Percentiles rank a stretch among this genome's conserved stretches.
These are phyloP conservation scores for Colletotrichum camelliae DNA, from an alignment of 2,329 filamentous ascomycete species.

Conservation along the genomic window DNA sequence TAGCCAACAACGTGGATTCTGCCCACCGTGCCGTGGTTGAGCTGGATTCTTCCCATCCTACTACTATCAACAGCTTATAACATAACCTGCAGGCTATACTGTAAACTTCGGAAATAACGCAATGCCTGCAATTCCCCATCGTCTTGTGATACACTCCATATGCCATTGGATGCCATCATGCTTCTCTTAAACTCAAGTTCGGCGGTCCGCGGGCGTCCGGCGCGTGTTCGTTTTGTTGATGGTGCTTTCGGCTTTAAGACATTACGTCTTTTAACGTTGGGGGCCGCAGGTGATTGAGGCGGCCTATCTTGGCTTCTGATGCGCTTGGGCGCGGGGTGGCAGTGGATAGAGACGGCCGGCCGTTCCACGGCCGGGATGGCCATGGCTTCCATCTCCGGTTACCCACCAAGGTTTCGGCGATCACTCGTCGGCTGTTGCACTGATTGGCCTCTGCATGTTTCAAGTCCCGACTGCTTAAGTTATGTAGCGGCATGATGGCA, in stretches of 20 bases:
- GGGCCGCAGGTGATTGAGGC: not conserved
- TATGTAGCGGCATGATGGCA: not conserved
- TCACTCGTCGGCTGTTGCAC: not conserved
- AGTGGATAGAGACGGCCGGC: not conserved
- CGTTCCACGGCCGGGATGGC: not conserved
- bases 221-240: not conserved
- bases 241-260: not conserved
- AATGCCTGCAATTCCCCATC: not conserved
- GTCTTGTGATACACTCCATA: not conserved
- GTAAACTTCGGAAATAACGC: not conserved
- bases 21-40: not conserved
- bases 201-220: not conserved
- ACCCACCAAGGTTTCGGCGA: not conserved
- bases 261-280: not conserved
- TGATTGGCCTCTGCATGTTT: not conserved
- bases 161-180: not conserved
- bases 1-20: not conserved
- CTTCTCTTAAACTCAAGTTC: not conserved
- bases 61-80: not conserved
- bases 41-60: not conserved
- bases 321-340: not conserved
- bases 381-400: not conserved
- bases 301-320: not conserved
- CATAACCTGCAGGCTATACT: not conserved
- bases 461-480: not conserved